Evolutionary conservation across 306 rosid genomes (phyloP).

Genomic region (Pterocarpus macrocarpus): DNA sequence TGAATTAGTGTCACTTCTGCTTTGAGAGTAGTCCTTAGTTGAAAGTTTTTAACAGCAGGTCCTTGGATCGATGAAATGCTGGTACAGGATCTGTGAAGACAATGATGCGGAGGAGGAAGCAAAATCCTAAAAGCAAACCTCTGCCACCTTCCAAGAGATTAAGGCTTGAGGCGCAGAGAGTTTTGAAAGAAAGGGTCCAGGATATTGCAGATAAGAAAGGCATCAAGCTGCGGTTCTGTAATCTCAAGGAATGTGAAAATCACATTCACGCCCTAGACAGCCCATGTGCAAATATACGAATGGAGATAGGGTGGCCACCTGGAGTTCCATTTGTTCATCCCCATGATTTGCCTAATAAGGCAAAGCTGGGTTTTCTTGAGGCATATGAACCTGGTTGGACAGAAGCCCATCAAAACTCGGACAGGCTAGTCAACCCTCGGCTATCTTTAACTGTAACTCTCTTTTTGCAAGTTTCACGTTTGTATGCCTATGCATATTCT

Average conservation of each 20-base stretch:
- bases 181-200: constrained; percentile 94
- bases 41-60: constrained; percentile 92
- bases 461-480: constrained; percentile 56
- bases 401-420: constrained; percentile 86
- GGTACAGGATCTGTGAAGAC: constrained; percentile 98
- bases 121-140: constrained; percentile 82
- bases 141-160: constrained; percentile 97
- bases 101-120: constrained; percentile 77
- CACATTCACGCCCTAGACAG: constrained; percentile 81
- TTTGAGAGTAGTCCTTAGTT: constrained; percentile 75
- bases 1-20: constrained; percentile 49
- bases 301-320: constrained; percentile 96
- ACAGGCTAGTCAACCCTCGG: constrained; percentile 82
- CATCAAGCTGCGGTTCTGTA: constrained; percentile 96
- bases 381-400: constrained; percentile 99
- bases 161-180: constrained; percentile 98
- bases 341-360: constrained; percentile 96
- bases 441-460: constrained; percentile 72
- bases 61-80: constrained; percentile 99
- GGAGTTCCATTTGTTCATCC: constrained; percentile 99
- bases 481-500: constrained; percentile 39
- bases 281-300: constrained; percentile 89
- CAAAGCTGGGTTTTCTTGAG: constrained; percentile 95
- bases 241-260: constrained; percentile 94
- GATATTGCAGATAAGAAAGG: constrained; percentile 98